Evolutionary conservation across 1,284 basidiomycete genomes (phyloP), one percentile per base, ranked within the genome.

Genomic region (Heterobasidion parviporum): DNA sequence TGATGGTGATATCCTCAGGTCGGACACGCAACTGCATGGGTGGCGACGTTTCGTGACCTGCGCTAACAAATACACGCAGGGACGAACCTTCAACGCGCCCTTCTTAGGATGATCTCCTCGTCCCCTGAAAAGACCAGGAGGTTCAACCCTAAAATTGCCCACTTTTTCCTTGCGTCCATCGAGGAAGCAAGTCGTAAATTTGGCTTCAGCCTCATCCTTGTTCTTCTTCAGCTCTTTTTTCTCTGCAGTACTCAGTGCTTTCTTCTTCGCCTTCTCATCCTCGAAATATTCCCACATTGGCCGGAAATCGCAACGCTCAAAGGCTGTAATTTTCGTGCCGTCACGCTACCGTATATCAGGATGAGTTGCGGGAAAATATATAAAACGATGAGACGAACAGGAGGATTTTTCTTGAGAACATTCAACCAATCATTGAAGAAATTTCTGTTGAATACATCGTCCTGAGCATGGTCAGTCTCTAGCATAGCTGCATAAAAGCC

Each of bases 81-180:
- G 8, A 65, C 71, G 63, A 64, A 94, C 92, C 81, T 99, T 99
- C 59, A 98, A 79, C 53, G 87, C 88, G 26, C 97, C 97, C 70
- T 98, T 98, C 78, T 92, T 95, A 1, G 97, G 97, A 72, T 99
- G 97, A 65, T 98, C 94, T 57, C 97, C 97, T 62, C 97, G 94
- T 58, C 97, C 97, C 71, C 96, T 81, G 76, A 99, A 99, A 47
- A 99, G 76, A 46, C 94, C 94, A 16, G 97, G 97, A 67, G 97
- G 97, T 79, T 99, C 97, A 52, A 98, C 87, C 62, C 94, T 85
- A 78, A 99, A 98, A 75, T 99, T 99, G 56, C 97, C 97, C 54
- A 98, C 85, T 70, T 97, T 98, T 75, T 99, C 97, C 72, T 94
- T 95, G 54, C 94, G 85, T 20, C 95, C 96, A 66, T 99, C 94